A percentile compares a stretch with the other conserved stretches of the same genome.
Evolutionary conservation across 2,329 filamentous ascomycete species (phyloP).

Genomic region (Clarireedia homoeocarpa): DNA sequence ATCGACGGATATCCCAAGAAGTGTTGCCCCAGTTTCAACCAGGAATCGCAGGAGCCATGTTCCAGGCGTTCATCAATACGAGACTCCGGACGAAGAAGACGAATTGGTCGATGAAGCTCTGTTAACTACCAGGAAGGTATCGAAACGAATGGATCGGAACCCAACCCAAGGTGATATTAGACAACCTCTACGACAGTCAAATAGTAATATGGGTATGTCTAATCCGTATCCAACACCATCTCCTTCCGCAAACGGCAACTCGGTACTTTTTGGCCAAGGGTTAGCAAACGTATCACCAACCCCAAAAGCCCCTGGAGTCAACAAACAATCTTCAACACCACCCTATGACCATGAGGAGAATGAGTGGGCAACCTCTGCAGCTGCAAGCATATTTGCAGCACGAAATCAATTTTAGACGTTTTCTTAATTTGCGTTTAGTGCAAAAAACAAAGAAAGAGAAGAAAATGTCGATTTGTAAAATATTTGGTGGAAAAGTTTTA

Average conservation of each 20-base stretch:
- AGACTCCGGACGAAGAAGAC: slow-evolving; percentile 93
- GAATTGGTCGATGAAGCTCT: slow-evolving; percentile 89
- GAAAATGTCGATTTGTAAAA: slow-evolving; percentile 24
- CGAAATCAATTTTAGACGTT: slow-evolving; percentile 49
- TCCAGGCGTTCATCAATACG: slow-evolving; percentile 71
- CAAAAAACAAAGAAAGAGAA: not conserved
- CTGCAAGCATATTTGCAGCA: slow-evolving; percentile 72
- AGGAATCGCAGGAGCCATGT: slow-evolving; percentile 74
- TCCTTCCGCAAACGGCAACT: slow-evolving; percentile 75
- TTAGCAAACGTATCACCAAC: slow-evolving; percentile 38
- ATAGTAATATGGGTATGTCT: slow-evolving; percentile 52
- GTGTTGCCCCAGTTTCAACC: slow-evolving; percentile 59
- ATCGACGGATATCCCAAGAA: slow-evolving; percentile 55
- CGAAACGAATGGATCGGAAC: slow-evolving; percentile 56
- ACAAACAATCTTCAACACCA: slow-evolving; percentile 85
- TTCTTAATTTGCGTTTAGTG: too few species aligned
- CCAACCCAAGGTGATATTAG: slow-evolving; percentile 33
- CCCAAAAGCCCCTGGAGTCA: slow-evolving; percentile 34
- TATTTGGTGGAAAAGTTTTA: slow-evolving; percentile 28
- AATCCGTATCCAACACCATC: slow-evolving; percentile 61
- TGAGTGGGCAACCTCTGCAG: slow-evolving; percentile 80
- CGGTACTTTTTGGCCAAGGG: slow-evolving; percentile 60
- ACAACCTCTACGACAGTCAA: slow-evolving; percentile 51
- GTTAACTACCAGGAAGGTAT: slow-evolving; percentile 66
- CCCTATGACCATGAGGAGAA: slow-evolving; percentile 91